phyloP scores from a whole-genome alignment of 2,329 filamentous ascomycete genomes.

The Penicillium aurantiogriseum region DNA sequence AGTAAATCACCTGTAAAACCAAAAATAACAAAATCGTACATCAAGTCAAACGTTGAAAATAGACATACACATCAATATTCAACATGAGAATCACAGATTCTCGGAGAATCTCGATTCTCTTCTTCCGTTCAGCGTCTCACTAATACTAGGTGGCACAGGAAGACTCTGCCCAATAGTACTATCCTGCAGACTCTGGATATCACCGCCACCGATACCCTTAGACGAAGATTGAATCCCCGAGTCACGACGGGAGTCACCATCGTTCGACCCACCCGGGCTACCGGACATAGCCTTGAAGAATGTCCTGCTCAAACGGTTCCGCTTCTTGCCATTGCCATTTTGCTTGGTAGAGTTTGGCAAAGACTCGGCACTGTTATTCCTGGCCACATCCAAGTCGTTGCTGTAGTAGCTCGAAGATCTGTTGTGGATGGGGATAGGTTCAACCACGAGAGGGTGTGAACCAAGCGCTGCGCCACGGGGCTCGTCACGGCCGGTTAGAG shows the following conservation, averaged over 20 bases:
- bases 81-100: slow-evolving; percentile 30
- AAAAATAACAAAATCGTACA: not conserved
- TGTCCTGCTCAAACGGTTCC: slow-evolving; percentile 28
- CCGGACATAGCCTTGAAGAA: slow-evolving; percentile 29
- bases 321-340: slow-evolving; percentile 20
- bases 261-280: slow-evolving; percentile 23
- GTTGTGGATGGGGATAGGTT: slow-evolving; percentile 21
- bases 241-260: slow-evolving; percentile 5
- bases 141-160: slow-evolving; percentile 28
- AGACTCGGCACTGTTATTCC: slow-evolving; percentile 16
- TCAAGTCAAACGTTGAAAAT: not conserved
- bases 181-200: slow-evolving; percentile 29
- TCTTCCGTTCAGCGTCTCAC: slow-evolving; percentile 28
- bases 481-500: slow-evolving; percentile 18
- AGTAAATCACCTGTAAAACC: not conserved
- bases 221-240: slow-evolving; percentile 9
- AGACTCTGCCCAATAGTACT: slow-evolving; percentile 33
- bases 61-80: slow-evolving; percentile 9
- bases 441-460: slow-evolving; percentile 33
- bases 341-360: slow-evolving; percentile 8
- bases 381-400: slow-evolving; percentile 15
- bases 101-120: slow-evolving; percentile 41
- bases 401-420: slow-evolving; percentile 14
- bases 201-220: slow-evolving; percentile 12
- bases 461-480: slow-evolving; percentile 28